Evolutionary conservation across 1,284 basidiomycete genomes (phyloP).

Genomic region (Leccinum pseudoinsigne): DNA sequence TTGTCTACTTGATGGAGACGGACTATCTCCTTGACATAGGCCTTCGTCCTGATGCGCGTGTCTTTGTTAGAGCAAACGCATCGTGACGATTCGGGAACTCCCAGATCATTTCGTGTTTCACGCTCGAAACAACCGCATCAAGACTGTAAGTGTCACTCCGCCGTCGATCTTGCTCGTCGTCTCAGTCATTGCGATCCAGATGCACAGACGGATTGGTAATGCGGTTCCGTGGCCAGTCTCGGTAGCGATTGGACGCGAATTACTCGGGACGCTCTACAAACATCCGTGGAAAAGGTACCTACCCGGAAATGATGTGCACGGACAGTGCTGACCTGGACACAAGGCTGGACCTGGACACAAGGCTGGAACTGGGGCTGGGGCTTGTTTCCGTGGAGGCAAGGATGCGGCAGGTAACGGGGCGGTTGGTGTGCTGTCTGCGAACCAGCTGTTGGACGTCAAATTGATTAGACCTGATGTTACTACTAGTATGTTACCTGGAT

Average conservation of each 20-base stretch:
- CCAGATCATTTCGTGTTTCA: slow-evolving; percentile 68
- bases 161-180: neutral
- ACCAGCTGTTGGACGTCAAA: too few relatives aligned
- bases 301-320: too few relatives aligned
- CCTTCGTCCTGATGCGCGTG: slow-evolving; percentile 4
- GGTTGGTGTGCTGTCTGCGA: too few relatives aligned
- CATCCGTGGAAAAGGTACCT: too few relatives aligned
- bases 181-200: slow-evolving; percentile 38
- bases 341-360: too few relatives aligned
- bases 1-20: slow-evolving; percentile 93
- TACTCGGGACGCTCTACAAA: slow-evolving; percentile 49
- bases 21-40: slow-evolving; percentile 42
- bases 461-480: too few relatives aligned
- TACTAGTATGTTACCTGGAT: too few relatives aligned
- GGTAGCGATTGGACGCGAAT: slow-evolving; percentile 59
- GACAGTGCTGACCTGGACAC: too few relatives aligned
- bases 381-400: too few relatives aligned
- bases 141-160: slow-evolving; percentile 48
- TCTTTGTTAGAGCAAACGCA: slow-evolving; percentile 52
- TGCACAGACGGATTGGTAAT: slow-evolving; percentile 78
- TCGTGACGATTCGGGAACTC: slow-evolving; percentile 70
- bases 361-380: too few relatives aligned
- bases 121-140: slow-evolving; percentile 48
- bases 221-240: slow-evolving; percentile 68
- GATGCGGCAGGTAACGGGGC: too few relatives aligned